Evolutionary conservation across 495 filamentous ascomycete genomes (phyloP).

Genomic region (Podospora fimiseda): DNA sequence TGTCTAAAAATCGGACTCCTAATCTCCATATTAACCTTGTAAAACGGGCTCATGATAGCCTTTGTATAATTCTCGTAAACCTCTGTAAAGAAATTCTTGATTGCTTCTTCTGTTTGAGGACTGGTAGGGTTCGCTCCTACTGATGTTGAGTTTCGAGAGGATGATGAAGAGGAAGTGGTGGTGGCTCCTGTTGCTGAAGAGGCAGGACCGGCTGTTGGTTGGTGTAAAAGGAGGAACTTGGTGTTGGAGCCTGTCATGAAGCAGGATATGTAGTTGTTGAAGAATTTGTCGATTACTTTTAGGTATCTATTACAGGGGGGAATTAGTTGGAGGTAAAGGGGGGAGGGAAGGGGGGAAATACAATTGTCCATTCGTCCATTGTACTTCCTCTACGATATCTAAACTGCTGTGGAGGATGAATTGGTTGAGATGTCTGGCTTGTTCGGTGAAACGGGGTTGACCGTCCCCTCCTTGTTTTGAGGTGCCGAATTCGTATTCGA

Average conservation of each 20-base stretch:
- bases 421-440: slow-evolving; percentile 89
- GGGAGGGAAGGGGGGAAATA: slow-evolving; percentile 30
- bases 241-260: slow-evolving; percentile 80
- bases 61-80: slow-evolving; percentile 94
- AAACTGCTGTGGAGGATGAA: slow-evolving; percentile 90
- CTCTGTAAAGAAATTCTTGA: slow-evolving; percentile 86
- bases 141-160: slow-evolving; percentile 50
- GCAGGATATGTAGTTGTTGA: slow-evolving; percentile 81
- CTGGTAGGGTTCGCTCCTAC: slow-evolving; percentile 76
- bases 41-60: slow-evolving; percentile 96
- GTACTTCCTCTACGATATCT: slow-evolving; percentile 90
- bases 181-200: neutral
- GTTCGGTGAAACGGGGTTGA: slow-evolving; percentile 74
- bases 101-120: slow-evolving; percentile 87
- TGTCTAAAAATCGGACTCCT: slow-evolving; percentile 76
- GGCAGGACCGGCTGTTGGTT: slow-evolving; percentile 46
- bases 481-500: slow-evolving; percentile 93
- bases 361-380: slow-evolving; percentile 81
- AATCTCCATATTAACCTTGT: slow-evolving; percentile 72
- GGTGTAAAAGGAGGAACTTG: slow-evolving; percentile 86
- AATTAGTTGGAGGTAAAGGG: neutral
- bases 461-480: slow-evolving; percentile 92
- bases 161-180: neutral
- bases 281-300: slow-evolving; percentile 90
- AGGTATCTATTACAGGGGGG: slow-evolving; percentile 61